Percentiles rank a stretch among this genome's conserved stretches.
Evolutionary conservation across 2,329 filamentous ascomycete species (phyloP).

Genomic region (Talaromyces atroroseus): DNA sequence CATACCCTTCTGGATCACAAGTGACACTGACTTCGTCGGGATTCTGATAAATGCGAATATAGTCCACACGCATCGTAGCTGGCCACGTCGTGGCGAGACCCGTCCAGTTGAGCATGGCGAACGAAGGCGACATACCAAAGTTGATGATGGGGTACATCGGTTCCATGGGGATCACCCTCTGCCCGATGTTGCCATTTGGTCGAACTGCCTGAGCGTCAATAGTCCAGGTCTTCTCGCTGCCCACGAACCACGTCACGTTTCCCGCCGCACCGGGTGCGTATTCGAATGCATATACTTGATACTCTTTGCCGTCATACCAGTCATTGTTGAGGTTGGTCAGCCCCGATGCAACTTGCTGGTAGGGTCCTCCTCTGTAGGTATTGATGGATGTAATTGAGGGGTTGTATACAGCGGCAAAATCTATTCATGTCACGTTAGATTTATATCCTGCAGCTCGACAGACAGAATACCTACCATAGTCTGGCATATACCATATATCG

Average conservation of each 20-base stretch:
- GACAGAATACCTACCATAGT: slow-evolving; percentile 41
- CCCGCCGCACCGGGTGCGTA: slow-evolving; percentile 57
- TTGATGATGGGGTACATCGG: slow-evolving; percentile 65
- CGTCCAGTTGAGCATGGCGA: slow-evolving; percentile 56
- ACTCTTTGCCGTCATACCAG: slow-evolving; percentile 61
- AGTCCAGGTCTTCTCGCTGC: slow-evolving; percentile 60
- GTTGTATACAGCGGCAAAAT: slow-evolving; percentile 63
- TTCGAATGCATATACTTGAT: slow-evolving; percentile 60
- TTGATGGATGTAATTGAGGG: slow-evolving; percentile 53
- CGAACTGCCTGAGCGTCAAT: slow-evolving; percentile 55
- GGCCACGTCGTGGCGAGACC: slow-evolving; percentile 54
- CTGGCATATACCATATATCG: slow-evolving; percentile 63
- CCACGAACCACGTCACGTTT: slow-evolving; percentile 64
- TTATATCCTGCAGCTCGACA: not conserved
- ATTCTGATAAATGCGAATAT: slow-evolving; percentile 66
- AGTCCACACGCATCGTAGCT: slow-evolving; percentile 63
- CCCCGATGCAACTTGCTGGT: slow-evolving; percentile 59
- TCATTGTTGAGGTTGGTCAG: slow-evolving; percentile 58
- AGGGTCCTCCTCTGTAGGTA: slow-evolving; percentile 55
- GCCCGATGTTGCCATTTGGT: slow-evolving; percentile 65
- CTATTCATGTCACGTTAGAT: slow-evolving; percentile 22
- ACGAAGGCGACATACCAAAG: slow-evolving; percentile 64
- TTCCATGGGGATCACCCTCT: slow-evolving; percentile 60
- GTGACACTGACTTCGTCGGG: slow-evolving; percentile 53
- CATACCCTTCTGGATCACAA: slow-evolving; percentile 63